phyloP scores from a whole-genome alignment of 192 early-diverging fungal genomes.

The Backusella morwellensis region DNA sequence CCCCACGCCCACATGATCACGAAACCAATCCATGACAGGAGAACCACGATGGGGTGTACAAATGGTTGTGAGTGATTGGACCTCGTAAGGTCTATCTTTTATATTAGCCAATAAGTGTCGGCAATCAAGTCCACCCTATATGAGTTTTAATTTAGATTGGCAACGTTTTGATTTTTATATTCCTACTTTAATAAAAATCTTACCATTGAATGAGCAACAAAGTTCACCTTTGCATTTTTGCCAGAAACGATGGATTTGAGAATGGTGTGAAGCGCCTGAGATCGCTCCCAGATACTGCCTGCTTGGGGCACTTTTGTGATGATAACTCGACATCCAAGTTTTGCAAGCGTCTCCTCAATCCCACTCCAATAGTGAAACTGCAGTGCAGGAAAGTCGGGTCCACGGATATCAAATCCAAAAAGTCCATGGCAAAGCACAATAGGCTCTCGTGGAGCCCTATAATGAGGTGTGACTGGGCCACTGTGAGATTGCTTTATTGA shows the following conservation, averaged over 20 bases:
- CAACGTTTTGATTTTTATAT: background rate
- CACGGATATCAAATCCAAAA: conserved; percentile 89
- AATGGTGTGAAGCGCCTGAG: conserved; percentile 69
- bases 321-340: conserved; percentile 79
- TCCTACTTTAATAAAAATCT: background rate
- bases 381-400: conserved; percentile 72
- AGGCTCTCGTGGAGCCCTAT: conserved; percentile 71
- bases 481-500: background rate
- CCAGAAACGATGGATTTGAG: conserved; percentile 53
- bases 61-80: conserved; percentile 86
- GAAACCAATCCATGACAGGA: conserved; percentile 93
- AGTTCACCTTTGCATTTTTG: conserved; percentile 61
- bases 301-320: conserved; percentile 77
- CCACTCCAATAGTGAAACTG: conserved; percentile 88
- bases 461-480: conserved; percentile 54
- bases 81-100: conserved; percentile 59
- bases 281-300: conserved; percentile 71
- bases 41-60: conserved; percentile 94
- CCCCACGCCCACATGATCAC: conserved; percentile 84
- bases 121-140: conserved; percentile 89
- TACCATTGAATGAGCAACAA: conserved; percentile 94
- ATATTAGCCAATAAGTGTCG: conserved; percentile 89
- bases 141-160: background rate
- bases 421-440: conserved; percentile 91
- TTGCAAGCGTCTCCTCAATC: conserved; percentile 72